Evolutionary conservation across 495 filamentous ascomycete species (phyloP).

Genomic region (Trichoderma virens): DNA sequence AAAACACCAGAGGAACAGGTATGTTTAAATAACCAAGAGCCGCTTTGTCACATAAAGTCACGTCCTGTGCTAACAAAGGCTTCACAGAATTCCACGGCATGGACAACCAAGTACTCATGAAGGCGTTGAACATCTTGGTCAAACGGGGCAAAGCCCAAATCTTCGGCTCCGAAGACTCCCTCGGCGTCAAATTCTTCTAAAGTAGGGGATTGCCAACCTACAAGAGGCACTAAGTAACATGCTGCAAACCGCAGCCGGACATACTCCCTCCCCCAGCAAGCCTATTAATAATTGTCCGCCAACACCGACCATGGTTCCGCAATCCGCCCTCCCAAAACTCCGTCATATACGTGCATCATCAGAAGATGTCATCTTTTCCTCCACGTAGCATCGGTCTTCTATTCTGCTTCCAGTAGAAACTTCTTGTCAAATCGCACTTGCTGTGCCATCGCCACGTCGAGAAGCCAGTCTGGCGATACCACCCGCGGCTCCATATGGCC

Average conservation of each 20-base stretch:
- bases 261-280: background rate
- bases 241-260: background rate
- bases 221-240: background rate
- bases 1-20: slow-evolving; percentile 34
- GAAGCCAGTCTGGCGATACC: slow-evolving; percentile 77
- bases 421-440: slow-evolving; percentile 54
- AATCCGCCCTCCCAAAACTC: slow-evolving; percentile 12
- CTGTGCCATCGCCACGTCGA: slow-evolving; percentile 85
- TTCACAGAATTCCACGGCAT: slow-evolving; percentile 72
- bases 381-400: background rate
- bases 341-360: slow-evolving; percentile 17
- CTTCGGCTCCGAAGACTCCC: slow-evolving; percentile 78
- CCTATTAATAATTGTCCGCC: background rate
- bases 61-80: background rate
- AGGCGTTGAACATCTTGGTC: slow-evolving; percentile 68
- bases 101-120: slow-evolving; percentile 69
- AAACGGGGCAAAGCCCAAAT: slow-evolving; percentile 89
- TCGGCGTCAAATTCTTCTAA: slow-evolving; percentile 93
- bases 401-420: slow-evolving; percentile 38
- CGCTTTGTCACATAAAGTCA: too few species aligned
- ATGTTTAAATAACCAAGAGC: slow-evolving; percentile 16
- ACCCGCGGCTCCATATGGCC: slow-evolving; percentile 67
- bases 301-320: background rate
- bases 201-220: background rate
- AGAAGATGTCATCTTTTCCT: background rate